A percentile compares a stretch with the other conserved stretches of the same genome.
phyloP scores from a whole-genome alignment of 768 basidiomycete species.

The Jaapia argillacea region DNA sequence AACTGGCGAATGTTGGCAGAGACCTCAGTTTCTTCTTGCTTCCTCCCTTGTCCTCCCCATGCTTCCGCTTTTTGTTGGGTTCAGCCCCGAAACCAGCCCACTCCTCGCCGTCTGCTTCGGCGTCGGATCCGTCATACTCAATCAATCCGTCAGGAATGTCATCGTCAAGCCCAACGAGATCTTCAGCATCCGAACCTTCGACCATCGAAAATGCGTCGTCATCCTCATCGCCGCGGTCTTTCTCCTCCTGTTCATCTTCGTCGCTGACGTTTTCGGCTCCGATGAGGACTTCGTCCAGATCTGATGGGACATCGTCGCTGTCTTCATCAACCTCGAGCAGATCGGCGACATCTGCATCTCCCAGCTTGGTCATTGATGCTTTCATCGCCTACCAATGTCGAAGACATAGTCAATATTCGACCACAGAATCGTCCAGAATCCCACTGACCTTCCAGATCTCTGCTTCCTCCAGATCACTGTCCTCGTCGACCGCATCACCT shows the following conservation, averaged over 20 bases:
- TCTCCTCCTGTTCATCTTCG: slow-evolving; percentile 17
- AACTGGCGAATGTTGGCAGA: slow-evolving; percentile 76
- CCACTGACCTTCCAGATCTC: slow-evolving; percentile 87
- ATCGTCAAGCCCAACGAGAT: slow-evolving; percentile 48
- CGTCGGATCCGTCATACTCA: slow-evolving; percentile 48
- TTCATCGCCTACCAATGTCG: slow-evolving; percentile 70
- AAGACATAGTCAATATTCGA: too few relatives aligned
- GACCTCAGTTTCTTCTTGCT: slow-evolving; percentile 61
- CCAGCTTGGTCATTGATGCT: slow-evolving; percentile 60
- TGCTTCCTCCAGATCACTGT: slow-evolving; percentile 46
- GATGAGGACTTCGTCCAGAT: slow-evolving; percentile 11
- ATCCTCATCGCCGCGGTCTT: slow-evolving; percentile 26
- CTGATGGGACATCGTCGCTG: slow-evolving; percentile 14
- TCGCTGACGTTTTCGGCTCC: slow-evolving; percentile 19
- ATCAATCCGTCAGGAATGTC: slow-evolving; percentile 49
- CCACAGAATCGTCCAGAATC: too few relatives aligned
- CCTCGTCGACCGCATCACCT: slow-evolving; percentile 26
- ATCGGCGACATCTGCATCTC: slow-evolving; percentile 21
- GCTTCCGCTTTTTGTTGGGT: slow-evolving; percentile 34
- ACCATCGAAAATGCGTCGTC: slow-evolving; percentile 42
- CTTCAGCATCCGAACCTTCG: slow-evolving; percentile 65
- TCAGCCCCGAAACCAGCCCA: slow-evolving; percentile 41
- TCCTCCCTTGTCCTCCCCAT: slow-evolving; percentile 25
- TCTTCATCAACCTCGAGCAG: slow-evolving; percentile 21
- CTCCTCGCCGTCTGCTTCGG: slow-evolving; percentile 34